These are phyloP conservation scores for Bipolaris cookei DNA, from an alignment of 2,329 filamentous ascomycete species.

Conservation along the genomic window DNA sequence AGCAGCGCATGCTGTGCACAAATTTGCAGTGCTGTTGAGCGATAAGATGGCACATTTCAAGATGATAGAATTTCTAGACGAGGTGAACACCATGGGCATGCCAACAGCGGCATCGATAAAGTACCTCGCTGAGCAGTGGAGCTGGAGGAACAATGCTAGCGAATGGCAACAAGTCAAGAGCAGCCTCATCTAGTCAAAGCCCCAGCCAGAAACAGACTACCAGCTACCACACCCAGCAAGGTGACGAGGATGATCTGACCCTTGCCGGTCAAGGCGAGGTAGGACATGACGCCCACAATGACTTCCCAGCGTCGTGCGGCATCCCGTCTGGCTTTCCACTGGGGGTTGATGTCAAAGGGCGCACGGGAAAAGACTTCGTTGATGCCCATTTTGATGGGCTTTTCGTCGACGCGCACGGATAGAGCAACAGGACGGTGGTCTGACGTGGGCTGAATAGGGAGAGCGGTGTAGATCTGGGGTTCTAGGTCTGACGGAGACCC, in stretches of 20 bases:
- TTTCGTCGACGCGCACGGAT: conserved; percentile 69
- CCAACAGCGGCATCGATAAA: conserved; percentile 19
- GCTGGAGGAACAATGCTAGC: conserved; percentile 5
- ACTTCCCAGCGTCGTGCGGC: conserved; percentile 65
- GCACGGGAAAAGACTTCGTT: conserved; percentile 53
- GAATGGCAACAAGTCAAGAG: conserved; percentile 2
- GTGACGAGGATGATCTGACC: conserved; percentile 51
- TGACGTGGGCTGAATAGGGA: conserved; percentile 80
- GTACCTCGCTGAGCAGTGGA: conserved; percentile 21
- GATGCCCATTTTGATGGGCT: conserved; percentile 40
- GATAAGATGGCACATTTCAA: conserved; percentile 17
- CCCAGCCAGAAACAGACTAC: conserved; percentile 35
- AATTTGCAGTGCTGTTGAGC: conserved; percentile 16
- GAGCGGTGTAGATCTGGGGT: conserved; percentile 69
- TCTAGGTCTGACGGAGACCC: conserved; percentile 58
- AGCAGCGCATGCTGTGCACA: conserved; percentile 23
- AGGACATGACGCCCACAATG: conserved; percentile 63
- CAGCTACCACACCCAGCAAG: conserved; percentile 34
- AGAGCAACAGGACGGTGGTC: conserved; percentile 88
- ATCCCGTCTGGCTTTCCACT: conserved; percentile 62
- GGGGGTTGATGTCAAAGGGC: conserved; percentile 64
- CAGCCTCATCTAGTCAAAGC: conserved; percentile 25
- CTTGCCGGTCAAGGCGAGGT: conserved; percentile 58
- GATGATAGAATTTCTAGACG: conserved; percentile 29
- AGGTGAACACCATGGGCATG: conserved; percentile 24